Percentiles rank a stretch among this genome's conserved stretches.
These are phyloP conservation scores for Rutstroemia sp. DNA, from an alignment of 2,329 filamentous ascomycete species.

Conservation along the genomic window DNA sequence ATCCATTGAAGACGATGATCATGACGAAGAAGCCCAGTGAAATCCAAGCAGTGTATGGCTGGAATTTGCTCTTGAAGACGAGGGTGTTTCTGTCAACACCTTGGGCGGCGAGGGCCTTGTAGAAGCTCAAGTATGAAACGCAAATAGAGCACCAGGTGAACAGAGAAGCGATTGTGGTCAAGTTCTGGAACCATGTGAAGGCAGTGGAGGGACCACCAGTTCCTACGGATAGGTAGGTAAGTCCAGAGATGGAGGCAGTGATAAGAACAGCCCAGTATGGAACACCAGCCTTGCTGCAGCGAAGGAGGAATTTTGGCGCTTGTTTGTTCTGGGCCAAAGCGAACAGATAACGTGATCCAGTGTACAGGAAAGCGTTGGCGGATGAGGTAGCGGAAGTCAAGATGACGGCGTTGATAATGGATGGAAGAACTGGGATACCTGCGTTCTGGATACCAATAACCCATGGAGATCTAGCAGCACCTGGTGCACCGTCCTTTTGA, in stretches of 20 bases:
- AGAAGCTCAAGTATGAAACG: slow-evolving; percentile 64
- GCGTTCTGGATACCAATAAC: slow-evolving; percentile 63
- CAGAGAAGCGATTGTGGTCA: slow-evolving; percentile 67
- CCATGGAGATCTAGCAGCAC: slow-evolving; percentile 62
- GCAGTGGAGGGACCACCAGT: slow-evolving; percentile 40
- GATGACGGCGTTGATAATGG: slow-evolving; percentile 68
- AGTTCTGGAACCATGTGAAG: slow-evolving; percentile 38
- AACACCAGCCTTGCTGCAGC: slow-evolving; percentile 57
- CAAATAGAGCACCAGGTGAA: slow-evolving; percentile 66
- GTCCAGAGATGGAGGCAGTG: slow-evolving; percentile 59
- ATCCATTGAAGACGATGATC: slow-evolving; percentile 71
- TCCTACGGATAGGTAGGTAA: slow-evolving; percentile 63
- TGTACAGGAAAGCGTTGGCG: slow-evolving; percentile 27
- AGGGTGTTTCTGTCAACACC: slow-evolving; percentile 58
- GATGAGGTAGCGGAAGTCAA: slow-evolving; percentile 50
- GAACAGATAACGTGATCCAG: slow-evolving; percentile 28
- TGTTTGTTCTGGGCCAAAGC: slow-evolving; percentile 55
- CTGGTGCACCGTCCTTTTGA: slow-evolving; percentile 50
- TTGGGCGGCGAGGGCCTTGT: slow-evolving; percentile 61
- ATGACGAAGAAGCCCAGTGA: slow-evolving; percentile 54
- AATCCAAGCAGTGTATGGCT: slow-evolving; percentile 65
- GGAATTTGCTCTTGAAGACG: slow-evolving; percentile 61
- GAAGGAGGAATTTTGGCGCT: slow-evolving; percentile 52
- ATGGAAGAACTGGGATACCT: slow-evolving; percentile 54
- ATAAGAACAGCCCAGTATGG: slow-evolving; percentile 62